phyloP scores from a whole-genome alignment of 371 early-diverging fungal species.

The Apophysomyces trapeziformis region DNA sequence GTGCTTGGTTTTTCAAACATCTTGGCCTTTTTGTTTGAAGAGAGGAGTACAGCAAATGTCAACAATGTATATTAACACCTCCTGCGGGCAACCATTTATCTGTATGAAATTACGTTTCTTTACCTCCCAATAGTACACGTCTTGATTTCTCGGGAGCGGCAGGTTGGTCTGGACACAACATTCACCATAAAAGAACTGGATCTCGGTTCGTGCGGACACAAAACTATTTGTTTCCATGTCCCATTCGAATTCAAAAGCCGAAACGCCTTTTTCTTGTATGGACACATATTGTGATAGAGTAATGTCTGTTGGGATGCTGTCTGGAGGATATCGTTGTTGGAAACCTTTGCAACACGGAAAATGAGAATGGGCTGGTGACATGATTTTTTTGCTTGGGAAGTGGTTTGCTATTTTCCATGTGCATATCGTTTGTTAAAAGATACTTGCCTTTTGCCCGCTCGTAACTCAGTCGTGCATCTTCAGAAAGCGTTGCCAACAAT shows the following conservation, averaged over 20 bases:
- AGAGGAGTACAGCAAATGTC: background rate
- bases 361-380: background rate
- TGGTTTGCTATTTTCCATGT: no score
- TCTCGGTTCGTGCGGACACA: slow-evolving; percentile 77
- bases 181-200: slow-evolving; percentile 72
- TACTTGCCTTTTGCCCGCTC: slow-evolving; percentile 51
- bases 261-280: slow-evolving; percentile 85
- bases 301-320: slow-evolving; percentile 70
- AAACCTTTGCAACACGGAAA: slow-evolving; percentile 30
- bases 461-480: slow-evolving; percentile 54
- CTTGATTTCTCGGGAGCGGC: slow-evolving; percentile 80
- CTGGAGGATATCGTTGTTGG: slow-evolving; percentile 64
- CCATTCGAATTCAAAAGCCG: slow-evolving; percentile 83
- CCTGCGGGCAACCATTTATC: background rate
- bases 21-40: slow-evolving; percentile 51
- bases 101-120: background rate
- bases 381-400: background rate
- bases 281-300: slow-evolving; percentile 67
- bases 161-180: slow-evolving; percentile 82
- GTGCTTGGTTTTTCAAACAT: slow-evolving; percentile 68
- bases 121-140: slow-evolving; percentile 72
- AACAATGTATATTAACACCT: background rate
- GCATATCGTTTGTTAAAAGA: no score
- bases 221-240: slow-evolving; percentile 66
- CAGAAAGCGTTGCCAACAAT: slow-evolving; percentile 40